Evolutionary conservation across 441 rosid species (phyloP), one percentile per base, ranked within the genome.

Genomic region (Populus trichocarpa): DNA sequence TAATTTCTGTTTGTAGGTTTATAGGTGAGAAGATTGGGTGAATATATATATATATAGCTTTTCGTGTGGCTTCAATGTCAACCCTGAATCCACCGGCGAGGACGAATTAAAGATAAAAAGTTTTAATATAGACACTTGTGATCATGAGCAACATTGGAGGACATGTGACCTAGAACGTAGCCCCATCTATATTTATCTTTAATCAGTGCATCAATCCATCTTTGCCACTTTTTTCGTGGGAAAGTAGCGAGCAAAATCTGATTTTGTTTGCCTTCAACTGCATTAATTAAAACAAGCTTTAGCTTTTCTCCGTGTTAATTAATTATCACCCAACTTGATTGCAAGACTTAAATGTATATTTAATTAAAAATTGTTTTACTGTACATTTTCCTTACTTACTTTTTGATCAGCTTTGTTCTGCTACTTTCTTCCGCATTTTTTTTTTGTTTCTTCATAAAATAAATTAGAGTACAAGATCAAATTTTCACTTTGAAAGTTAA

Each of bases 41-140:
- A 5, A 5, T 6, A 5, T 5, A 5, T 32, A 5, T 32, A 30
- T 67, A n/a, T 13, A 65, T 20, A 33, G 4, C 73, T 50, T 79
- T 71, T 63, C 63, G n/a, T 70, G 85, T 73, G 85, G 83, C 76
- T 75, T 73, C 74, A 70, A 77, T 78, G 81, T 78, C 84, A 79
- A 65, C 78, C 63, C 70, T 18, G 33, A 4, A 74, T 64, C 36
- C 70, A 64, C 65, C 30, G 61, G 63, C 71, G 10, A 3, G 38
- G 36, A 23, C 28, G 57, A 18, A 50, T 1, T 13, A 13, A 46
- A 46, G 20, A 46, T 46, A 46, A 46, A 46, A 46, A 14, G 18
- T 46, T 46, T 13, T 46, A 11, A 36, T 65, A 8, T 25, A 28
- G 32, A 66, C 23, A 13, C 36, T 36, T 64, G 77, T 25, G 70